These are phyloP conservation scores for Penicillium lividum DNA, from an alignment of 495 filamentous ascomycete species.

Conservation along the genomic window DNA sequence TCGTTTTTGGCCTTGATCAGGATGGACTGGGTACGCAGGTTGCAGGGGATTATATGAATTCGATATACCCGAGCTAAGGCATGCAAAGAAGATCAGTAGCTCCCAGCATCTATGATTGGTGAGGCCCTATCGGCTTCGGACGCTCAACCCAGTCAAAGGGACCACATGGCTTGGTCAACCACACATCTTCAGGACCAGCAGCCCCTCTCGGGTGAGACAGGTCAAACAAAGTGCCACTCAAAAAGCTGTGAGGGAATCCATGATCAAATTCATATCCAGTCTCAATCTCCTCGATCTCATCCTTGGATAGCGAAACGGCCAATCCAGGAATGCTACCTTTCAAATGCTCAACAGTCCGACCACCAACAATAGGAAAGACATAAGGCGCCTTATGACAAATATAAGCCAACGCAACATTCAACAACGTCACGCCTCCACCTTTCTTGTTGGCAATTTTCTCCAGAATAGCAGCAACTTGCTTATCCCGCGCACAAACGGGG, in stretches of 20 bases:
- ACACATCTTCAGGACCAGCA: conserved; percentile 16
- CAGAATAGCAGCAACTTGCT: conserved; percentile 56
- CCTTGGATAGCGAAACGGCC: conserved; percentile 48
- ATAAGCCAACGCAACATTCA: conserved; percentile 55
- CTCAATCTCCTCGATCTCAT: conserved; percentile 66
- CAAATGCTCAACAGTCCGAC: conserved; percentile 61
- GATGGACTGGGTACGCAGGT: too few relatives aligned
- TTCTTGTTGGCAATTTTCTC: conserved; percentile 31
- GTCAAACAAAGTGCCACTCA: conserved; percentile 23
- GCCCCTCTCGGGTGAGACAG: conserved; percentile 11
- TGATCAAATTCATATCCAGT: conserved; percentile 56
- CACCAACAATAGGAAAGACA: conserved; percentile 75
- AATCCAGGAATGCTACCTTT: conserved; percentile 68
- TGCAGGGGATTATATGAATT: too few relatives aligned
- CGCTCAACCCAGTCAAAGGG: conserved; percentile 23
- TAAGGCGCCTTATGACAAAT: conserved; percentile 58
- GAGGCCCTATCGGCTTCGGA: conserved; percentile 15
- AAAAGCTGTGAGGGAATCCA: conserved; percentile 52
- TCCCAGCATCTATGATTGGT: background rate
- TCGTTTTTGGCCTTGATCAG: too few relatives aligned
- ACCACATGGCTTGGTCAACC: conserved; percentile 16
- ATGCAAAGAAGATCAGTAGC: too few relatives aligned
- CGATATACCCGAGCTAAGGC: too few relatives aligned
- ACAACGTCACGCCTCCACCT: conserved; percentile 37
- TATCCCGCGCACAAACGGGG: conserved; percentile 39